Conservation (phyloP, 2,329 filamentous ascomycete genomes). For the Aspergillus ibericus region DNA sequence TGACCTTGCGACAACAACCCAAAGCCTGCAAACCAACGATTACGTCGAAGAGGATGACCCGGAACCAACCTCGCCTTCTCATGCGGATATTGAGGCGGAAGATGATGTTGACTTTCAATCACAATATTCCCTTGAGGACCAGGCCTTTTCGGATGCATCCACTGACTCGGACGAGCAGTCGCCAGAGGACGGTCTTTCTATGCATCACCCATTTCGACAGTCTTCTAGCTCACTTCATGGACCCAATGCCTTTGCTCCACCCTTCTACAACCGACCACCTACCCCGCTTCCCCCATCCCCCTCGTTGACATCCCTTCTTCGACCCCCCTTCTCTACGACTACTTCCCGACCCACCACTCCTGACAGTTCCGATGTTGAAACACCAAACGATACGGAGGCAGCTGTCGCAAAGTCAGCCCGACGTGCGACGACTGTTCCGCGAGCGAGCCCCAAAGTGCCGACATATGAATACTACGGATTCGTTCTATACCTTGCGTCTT, state of each 20-base stretch:
- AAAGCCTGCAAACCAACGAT: conserved; percentile 12
- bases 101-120: conserved; percentile 48
- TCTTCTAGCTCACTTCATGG: conserved; percentile 44
- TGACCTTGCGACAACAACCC: conserved; percentile 19
- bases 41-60: conserved; percentile 30
- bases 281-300: conserved; percentile 91
- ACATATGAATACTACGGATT: conserved; percentile 99
- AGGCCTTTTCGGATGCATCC: conserved; percentile 37
- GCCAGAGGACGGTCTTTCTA: conserved; percentile 30
- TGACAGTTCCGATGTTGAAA: conserved; percentile 85
- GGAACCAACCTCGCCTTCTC: conserved; percentile 28
- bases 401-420: conserved; percentile 61
- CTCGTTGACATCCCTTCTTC: conserved; percentile 85
- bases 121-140: conserved; percentile 45
- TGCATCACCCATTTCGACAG: conserved; percentile 41
- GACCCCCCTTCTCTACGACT: conserved; percentile 62
- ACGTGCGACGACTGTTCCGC: conserved; percentile 67
- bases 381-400: conserved; percentile 59
- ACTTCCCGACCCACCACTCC: conserved; percentile 91
- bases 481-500: conserved; percentile 88
- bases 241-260: conserved; percentile 64
- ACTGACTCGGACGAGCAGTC: conserved; percentile 35
- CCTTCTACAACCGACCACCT: conserved; percentile 96
- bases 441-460: conserved; percentile 89
- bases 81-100: conserved; percentile 30